Percentiles rank a stretch among this genome's conserved stretches.
phyloP scores from a whole-genome alignment of 1,284 basidiomycete species.

The Veloporphyrellus conicus region DNA sequence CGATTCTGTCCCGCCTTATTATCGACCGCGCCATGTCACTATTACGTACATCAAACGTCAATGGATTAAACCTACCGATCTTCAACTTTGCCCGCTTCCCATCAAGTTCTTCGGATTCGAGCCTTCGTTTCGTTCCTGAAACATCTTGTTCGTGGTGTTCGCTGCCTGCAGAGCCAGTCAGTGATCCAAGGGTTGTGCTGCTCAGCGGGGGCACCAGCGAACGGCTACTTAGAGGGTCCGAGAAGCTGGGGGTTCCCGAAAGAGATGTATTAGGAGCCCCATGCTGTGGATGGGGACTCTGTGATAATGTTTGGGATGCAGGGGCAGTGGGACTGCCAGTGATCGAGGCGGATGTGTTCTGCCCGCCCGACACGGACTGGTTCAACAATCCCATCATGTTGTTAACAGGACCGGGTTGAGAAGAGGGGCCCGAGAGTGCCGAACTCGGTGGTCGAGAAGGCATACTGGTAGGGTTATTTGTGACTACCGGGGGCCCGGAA shows the following conservation, averaged over 20 bases:
- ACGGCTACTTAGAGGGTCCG: slow-evolving; percentile 25
- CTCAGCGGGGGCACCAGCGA: slow-evolving; percentile 17
- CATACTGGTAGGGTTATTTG: slow-evolving; percentile 18
- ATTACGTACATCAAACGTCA: slow-evolving; percentile 26
- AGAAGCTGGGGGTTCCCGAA: slow-evolving; percentile 26
- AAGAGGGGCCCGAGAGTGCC: slow-evolving; percentile 14
- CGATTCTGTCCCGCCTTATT: slow-evolving; percentile 39
- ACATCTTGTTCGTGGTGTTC: slow-evolving; percentile 41
- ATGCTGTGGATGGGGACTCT: slow-evolving; percentile 39
- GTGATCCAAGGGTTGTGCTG: slow-evolving; percentile 9
- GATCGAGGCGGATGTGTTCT: slow-evolving; percentile 18
- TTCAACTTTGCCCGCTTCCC: slow-evolving; percentile 65
- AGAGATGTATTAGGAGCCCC: slow-evolving; percentile 25
- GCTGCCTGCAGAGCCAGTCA: slow-evolving; percentile 9
- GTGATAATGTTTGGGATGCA: slow-evolving; percentile 35
- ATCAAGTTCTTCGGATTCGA: slow-evolving; percentile 60
- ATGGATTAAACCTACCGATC: slow-evolving; percentile 46
- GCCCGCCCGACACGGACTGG: slow-evolving; percentile 26
- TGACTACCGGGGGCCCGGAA: slow-evolving; percentile 11
- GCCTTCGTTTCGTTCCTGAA: slow-evolving; percentile 64
- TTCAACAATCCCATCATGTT: slow-evolving; percentile 30
- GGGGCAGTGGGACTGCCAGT: slow-evolving; percentile 31
- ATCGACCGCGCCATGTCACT: slow-evolving; percentile 26
- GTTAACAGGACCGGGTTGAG: slow-evolving; percentile 24
- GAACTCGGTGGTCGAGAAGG: slow-evolving; percentile 16